Evolutionary conservation across 805 yeast genomes (phyloP).

Genomic region (Saturnispora mendoncae): DNA sequence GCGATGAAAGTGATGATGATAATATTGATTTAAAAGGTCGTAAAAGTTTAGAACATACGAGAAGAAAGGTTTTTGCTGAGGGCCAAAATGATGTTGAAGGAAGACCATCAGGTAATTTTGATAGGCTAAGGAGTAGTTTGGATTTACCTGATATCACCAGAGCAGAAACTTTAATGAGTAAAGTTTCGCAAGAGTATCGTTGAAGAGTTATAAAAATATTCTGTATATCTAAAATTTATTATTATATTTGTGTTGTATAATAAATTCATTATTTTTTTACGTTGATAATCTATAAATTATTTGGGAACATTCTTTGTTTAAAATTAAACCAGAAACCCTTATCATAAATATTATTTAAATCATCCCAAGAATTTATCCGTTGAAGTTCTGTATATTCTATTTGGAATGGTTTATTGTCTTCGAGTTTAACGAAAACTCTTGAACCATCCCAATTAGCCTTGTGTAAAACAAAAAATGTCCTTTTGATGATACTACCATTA

Average conservation of each 20-base stretch:
- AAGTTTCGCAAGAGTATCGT: constrained; percentile 16
- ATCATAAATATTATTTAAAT: constrained; percentile 40
- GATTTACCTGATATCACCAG: constrained; percentile 32
- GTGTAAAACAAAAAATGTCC: constrained; percentile 5
- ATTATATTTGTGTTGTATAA: not conserved
- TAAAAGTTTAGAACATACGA: constrained; percentile 22
- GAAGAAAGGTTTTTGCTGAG: constrained; percentile 14
- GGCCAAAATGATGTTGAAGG: constrained; percentile 15
- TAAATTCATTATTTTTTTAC: not conserved
- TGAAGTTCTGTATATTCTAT: constrained; percentile 5
- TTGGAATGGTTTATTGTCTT: constrained; percentile 9
- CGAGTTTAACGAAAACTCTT: constrained; percentile 9
- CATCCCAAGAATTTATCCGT: constrained; percentile 21
- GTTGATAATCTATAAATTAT: not conserved
- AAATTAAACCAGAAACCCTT: constrained; percentile 38
- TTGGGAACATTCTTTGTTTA: constrained; percentile 27
- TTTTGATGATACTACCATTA: not conserved
- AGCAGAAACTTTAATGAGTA: constrained; percentile 27
- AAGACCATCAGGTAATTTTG: constrained; percentile 21
- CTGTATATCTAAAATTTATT: constrained; percentile 5
- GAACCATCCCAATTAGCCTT: constrained; percentile 6
- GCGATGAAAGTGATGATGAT: constrained; percentile 9
- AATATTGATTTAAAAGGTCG: constrained; percentile 3
- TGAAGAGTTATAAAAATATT: not conserved
- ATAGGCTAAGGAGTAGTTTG: constrained; percentile 29